These are phyloP conservation scores for Malus hybrid DNA, from an alignment of 331 rosid species.

Conservation along the genomic window DNA sequence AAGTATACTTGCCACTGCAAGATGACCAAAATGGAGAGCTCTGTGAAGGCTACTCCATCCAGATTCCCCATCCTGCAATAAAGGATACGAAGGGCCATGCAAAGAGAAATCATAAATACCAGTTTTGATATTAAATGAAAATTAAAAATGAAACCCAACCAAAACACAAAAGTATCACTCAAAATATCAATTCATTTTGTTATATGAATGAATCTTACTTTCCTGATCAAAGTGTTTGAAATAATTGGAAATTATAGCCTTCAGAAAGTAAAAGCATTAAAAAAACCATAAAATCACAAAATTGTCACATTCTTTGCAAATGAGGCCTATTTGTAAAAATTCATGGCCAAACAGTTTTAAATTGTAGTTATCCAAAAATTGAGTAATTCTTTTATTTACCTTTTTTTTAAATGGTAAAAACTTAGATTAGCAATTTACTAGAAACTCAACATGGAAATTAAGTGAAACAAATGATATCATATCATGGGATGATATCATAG, in stretches of 20 bases:
- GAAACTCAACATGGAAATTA: too few species aligned
- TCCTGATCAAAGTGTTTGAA: background rate
- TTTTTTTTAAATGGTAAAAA: background rate
- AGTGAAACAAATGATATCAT: too few species aligned
- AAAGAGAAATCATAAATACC: background rate
- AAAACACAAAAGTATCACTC: background rate
- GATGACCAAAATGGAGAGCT: constrained; percentile 93
- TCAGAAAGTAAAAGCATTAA: background rate
- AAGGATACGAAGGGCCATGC: background rate
- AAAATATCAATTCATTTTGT: background rate
- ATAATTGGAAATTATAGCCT: background rate
- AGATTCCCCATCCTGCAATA: constrained; percentile 85
- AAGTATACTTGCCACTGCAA: constrained; percentile 79
- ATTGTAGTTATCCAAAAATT: too few species aligned
- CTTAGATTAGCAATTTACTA: background rate
- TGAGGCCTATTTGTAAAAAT: background rate
- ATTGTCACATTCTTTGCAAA: background rate
- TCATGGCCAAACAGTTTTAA: too few species aligned
- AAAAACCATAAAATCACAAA: background rate
- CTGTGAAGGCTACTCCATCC: constrained; percentile 99
- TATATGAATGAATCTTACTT: background rate
- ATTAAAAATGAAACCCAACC: background rate
- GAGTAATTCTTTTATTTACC: background rate
- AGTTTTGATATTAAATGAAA: background rate
- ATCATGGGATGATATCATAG: background rate